phyloP scores from a whole-genome alignment of 768 basidiomycete genomes.

The Galerina sulciceps region DNA sequence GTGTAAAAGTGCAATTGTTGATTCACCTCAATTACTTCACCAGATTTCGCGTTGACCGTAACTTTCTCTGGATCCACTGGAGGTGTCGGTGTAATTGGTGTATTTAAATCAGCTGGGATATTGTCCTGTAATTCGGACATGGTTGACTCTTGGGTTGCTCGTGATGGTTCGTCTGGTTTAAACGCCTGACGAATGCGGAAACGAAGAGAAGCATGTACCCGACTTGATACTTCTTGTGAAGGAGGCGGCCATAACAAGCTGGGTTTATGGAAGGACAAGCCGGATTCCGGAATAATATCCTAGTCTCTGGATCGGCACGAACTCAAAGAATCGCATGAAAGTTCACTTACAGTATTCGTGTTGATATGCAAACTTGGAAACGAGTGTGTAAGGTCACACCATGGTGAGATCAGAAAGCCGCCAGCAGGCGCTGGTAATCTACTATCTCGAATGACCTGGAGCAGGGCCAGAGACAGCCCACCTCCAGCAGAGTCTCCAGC shows the following conservation, averaged over 20 bases:
- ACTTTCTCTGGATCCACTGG: conserved; percentile 46
- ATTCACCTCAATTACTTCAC: conserved; percentile 56
- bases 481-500: conserved; percentile 96
- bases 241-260: conserved; percentile 81
- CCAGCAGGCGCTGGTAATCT: conserved; percentile 86
- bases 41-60: conserved; percentile 45
- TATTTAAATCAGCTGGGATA: neutral
- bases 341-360: conserved; percentile 71
- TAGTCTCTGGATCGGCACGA: conserved; percentile 28
- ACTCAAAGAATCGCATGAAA: neutral
- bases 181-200: conserved; percentile 64
- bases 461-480: conserved; percentile 78
- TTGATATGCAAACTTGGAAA: conserved; percentile 89
- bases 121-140: conserved; percentile 18
- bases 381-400: conserved; percentile 91
- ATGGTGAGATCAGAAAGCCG: conserved; percentile 88
- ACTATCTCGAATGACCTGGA: conserved; percentile 87
- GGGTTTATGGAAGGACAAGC: conserved; percentile 79
- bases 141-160: conserved; percentile 20
- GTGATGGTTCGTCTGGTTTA: conserved; percentile 30
- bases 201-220: conserved; percentile 62
- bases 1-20: conserved; percentile 88
- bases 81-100: conserved; percentile 25
- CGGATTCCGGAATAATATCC: conserved; percentile 83
- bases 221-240: conserved; percentile 60